These are phyloP conservation scores for Aspergillus floridensis DNA, from an alignment of 2,329 filamentous ascomycete species.

Conservation along the genomic window DNA sequence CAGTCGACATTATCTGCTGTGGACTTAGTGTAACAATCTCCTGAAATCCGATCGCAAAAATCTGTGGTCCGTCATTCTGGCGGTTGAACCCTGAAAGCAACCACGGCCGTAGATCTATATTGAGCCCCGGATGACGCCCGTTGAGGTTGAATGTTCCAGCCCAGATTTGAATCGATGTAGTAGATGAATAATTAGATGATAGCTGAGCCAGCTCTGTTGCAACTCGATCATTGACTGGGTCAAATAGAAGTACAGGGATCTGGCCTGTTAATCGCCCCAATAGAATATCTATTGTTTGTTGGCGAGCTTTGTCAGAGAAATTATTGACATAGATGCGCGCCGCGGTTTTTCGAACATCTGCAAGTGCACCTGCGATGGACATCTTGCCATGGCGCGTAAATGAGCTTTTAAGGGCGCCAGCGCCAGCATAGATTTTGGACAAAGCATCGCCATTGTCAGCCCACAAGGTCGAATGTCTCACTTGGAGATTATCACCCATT, in stretches of 20 bases:
- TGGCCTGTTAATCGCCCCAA: conserved; percentile 83
- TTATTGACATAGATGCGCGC: conserved; percentile 97
- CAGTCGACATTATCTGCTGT: conserved; percentile 98
- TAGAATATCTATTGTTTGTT: conserved; percentile 92
- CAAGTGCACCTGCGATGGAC: conserved; percentile 87
- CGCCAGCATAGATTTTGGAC: conserved; percentile 94
- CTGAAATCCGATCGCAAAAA: conserved; percentile 90
- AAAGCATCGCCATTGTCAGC: conserved; percentile 94
- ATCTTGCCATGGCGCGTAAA: conserved; percentile 95
- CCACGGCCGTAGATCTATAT: conserved; percentile 81
- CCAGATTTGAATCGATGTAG: conserved; percentile 72
- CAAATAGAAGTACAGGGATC: conserved; percentile 77
- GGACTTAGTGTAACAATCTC: conserved; percentile 98
- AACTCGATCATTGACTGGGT: conserved; percentile 92
- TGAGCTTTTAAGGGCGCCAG: conserved; percentile 89
- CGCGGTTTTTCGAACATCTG: conserved; percentile 93
- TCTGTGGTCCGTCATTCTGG: conserved; percentile 68
- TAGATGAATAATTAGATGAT: conserved; percentile 69
- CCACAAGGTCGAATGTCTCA: conserved; percentile 89
- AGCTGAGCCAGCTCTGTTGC: conserved; percentile 68
- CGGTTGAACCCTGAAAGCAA: conserved; percentile 62
- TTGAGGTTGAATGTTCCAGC: conserved; percentile 95
- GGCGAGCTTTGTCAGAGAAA: conserved; percentile 86
- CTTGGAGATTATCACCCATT: conserved; percentile 80
- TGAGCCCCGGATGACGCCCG: conserved; percentile 73